Conservation (phyloP, 1,284 basidiomycete genomes). For the Cutaneotrichosporon mucoides region DNA sequence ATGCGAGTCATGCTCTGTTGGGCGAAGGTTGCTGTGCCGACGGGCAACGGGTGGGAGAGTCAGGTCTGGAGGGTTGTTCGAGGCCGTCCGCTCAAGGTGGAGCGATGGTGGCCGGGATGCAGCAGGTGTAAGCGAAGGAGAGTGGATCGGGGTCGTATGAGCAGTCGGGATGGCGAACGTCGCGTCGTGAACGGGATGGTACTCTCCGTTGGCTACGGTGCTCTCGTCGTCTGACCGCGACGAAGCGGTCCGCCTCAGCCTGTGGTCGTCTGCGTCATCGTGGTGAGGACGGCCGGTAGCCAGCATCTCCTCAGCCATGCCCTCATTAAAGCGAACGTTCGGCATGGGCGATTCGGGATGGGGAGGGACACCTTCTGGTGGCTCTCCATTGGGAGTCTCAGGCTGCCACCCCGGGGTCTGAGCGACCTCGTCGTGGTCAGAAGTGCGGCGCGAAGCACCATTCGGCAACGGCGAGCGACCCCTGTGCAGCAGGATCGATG, state of each 20-base stretch:
- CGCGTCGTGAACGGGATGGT: slow-evolving; percentile 15
- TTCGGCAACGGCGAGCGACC: background rate
- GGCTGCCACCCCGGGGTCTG: background rate
- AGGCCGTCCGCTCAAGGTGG: slow-evolving; percentile 6
- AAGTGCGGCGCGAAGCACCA: background rate
- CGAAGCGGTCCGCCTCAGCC: slow-evolving; percentile 4
- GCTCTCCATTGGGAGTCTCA: background rate
- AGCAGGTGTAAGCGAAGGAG: background rate
- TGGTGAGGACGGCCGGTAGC: no score
- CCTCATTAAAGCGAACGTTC: background rate
- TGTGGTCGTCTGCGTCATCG: background rate
- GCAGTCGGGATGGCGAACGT: slow-evolving; percentile 8
- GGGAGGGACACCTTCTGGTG: slow-evolving; percentile 4
- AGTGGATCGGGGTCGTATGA: background rate
- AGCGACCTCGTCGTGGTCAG: background rate
- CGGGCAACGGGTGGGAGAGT: background rate
- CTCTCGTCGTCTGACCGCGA: slow-evolving; percentile 1
- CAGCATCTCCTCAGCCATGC: background rate
- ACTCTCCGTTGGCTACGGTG: background rate
- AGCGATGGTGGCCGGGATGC: slow-evolving; percentile 12
- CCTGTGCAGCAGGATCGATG: slow-evolving; percentile 1
- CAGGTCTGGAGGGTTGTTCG: background rate
- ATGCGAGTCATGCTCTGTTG: background rate
- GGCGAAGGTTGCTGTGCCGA: background rate
- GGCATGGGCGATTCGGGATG: background rate